phyloP scores from a whole-genome alignment of 441 rosid genomes.

The Pelargonium myrrhifolium region DNA sequence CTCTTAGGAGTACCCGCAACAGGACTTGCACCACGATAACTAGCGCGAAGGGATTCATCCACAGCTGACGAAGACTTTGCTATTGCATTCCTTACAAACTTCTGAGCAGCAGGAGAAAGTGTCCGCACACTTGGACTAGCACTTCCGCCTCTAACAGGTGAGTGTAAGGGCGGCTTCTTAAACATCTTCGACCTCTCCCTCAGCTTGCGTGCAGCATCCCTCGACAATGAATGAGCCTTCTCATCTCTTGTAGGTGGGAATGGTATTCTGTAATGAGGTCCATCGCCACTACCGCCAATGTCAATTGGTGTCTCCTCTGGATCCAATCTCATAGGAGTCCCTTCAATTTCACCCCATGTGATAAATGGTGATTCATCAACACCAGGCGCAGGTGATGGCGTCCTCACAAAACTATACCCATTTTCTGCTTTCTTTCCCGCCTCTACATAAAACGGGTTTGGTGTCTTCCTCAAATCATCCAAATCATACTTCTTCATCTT shows the following conservation, averaged over 20 bases:
- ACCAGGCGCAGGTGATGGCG: slow-evolving; percentile 95
- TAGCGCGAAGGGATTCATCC: slow-evolving; percentile 89
- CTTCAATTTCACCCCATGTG: slow-evolving; percentile 99
- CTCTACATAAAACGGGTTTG: slow-evolving; percentile 62
- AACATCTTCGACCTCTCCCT: slow-evolving; percentile 78
- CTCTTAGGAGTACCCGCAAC: slow-evolving; percentile 58
- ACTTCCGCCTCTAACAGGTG: slow-evolving; percentile 84
- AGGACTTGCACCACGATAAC: slow-evolving; percentile 82
- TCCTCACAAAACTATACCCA: slow-evolving; percentile 81
- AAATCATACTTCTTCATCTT: slow-evolving; percentile 70
- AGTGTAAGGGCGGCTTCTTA: slow-evolving; percentile 80
- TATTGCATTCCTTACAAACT: slow-evolving; percentile 77
- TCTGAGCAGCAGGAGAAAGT: slow-evolving; percentile 93
- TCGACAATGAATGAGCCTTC: slow-evolving; percentile 75
- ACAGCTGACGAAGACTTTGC: slow-evolving; percentile 74
- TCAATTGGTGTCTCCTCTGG: slow-evolving; percentile 81
- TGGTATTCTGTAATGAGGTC: slow-evolving; percentile 74
- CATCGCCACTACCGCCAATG: slow-evolving; percentile 78
- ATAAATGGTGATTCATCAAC: slow-evolving; percentile 83
- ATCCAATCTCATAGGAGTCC: slow-evolving; percentile 85
- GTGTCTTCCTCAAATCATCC: slow-evolving; percentile 87
- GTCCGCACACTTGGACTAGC: slow-evolving; percentile 75
- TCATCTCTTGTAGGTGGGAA: slow-evolving; percentile 69
- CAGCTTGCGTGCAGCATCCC: slow-evolving; percentile 80
- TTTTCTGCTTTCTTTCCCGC: slow-evolving; percentile 70